These are phyloP conservation scores for Diaporthe helianthi DNA, from an alignment of 2,329 filamentous ascomycete genomes.

Conservation along the genomic window DNA sequence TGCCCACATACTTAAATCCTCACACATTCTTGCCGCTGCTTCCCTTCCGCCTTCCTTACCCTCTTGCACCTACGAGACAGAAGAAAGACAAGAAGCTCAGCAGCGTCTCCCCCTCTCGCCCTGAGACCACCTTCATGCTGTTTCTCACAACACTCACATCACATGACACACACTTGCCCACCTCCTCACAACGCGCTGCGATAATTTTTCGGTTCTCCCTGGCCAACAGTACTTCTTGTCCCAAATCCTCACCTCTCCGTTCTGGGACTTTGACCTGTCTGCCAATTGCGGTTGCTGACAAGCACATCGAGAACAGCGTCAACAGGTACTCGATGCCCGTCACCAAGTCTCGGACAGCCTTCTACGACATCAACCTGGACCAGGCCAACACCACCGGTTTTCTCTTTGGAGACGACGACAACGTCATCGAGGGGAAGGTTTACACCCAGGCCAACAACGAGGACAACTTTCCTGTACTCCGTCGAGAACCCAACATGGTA, in stretches of 20 bases:
- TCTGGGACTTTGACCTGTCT: not conserved
- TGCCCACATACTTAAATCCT: not conserved
- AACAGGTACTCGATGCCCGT: conserved; percentile 97
- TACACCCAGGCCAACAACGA: conserved; percentile 76
- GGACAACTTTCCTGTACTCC: conserved; percentile 86
- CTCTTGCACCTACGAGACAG: not conserved
- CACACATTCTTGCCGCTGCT: conserved; percentile 4
- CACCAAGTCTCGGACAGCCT: conserved; percentile 71
- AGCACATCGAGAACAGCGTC: conserved; percentile 56
- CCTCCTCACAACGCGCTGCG: not conserved
- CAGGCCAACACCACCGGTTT: conserved; percentile 87
- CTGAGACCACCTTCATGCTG: not conserved
- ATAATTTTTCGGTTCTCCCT: not conserved
- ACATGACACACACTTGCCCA: not conserved
- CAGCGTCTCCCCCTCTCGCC: not conserved
- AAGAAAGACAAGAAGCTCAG: not conserved
- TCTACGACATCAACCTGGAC: conserved; percentile 72
- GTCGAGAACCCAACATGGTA: conserved; percentile 61
- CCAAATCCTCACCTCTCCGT: not conserved
- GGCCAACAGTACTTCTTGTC: not conserved
- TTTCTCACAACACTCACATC: not conserved
- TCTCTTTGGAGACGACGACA: conserved; percentile 82
- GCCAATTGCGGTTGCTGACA: conserved; percentile 21
- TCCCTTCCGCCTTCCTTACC: conserved; percentile 20
- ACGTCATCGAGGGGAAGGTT: conserved; percentile 69